Base-by-base conservation (phyloP, 2,329 filamentous ascomycete genomes). In the Xylariaceae sp. region DNA sequence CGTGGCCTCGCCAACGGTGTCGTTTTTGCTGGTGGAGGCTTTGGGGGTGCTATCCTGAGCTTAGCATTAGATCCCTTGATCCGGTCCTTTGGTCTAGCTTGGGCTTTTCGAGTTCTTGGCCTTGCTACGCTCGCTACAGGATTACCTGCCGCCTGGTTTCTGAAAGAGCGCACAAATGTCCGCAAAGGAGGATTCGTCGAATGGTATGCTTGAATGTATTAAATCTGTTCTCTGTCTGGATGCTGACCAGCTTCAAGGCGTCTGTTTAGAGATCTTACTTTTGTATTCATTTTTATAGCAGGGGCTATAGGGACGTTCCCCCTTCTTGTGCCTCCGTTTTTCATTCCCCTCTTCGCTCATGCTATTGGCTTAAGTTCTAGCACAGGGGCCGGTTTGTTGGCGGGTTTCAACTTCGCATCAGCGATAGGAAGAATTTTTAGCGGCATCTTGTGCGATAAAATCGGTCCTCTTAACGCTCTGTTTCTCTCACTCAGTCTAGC, bases 361-460 rank as follows among this genome's bases (percentile, higher is more conserved):
- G 82, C 83, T 0, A 74, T 88, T n/a, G 81, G 82, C 0, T 72
- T 87, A 6, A 76, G 78, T 0, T 77, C 82, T 1, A 74, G 74
- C 6, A 78, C 76, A 0, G 85, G 84, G 0, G 85, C 85, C 0
- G 83, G 75, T 9, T 72, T 88, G 0, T 76, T 88, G 0, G 85
- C 85, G 0, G 84, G 78, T 1, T 88, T 87, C 74, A 87, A 84
- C 68, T 79, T 85, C 21, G 78, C 83, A 0, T 86, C 85, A 0
- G 84, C 84, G 0, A 65, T 85, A 4, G 85, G 86, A 0, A 76
- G 86, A 6, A 75, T 88, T 9, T 56, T 76, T 2, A 82, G 79
- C 34, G 85, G 86, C 1, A 73, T 82, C 19, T 68, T 79, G 1
- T 83, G 80, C 58, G 85, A 88, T 65, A 69, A 62, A 1, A 65